These are phyloP conservation scores for Xanthoparmelia taractica DNA, from an alignment of 495 filamentous ascomycete species.

Conservation along the genomic window DNA sequence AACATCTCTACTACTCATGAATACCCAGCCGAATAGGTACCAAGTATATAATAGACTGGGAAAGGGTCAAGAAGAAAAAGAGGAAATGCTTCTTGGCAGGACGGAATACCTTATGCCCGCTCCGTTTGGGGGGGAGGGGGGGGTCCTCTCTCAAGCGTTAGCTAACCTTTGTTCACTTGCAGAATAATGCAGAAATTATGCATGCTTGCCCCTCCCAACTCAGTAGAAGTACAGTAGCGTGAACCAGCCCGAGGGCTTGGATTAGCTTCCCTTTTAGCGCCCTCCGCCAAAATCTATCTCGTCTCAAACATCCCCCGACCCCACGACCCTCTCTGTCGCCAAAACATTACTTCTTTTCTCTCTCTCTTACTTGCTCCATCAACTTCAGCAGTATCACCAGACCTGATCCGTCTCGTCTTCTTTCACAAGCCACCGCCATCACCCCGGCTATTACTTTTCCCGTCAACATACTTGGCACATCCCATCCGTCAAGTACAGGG, in stretches of 20 bases:
- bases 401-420: no score
- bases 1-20: no score
- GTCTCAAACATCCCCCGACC: background rate
- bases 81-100: no score
- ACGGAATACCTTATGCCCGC: no score
- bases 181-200: background rate
- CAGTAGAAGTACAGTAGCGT: no score
- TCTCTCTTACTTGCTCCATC: background rate
- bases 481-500: background rate
- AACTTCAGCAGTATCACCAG: background rate
- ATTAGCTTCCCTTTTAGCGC: background rate
- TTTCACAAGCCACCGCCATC: background rate
- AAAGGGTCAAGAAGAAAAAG: no score
- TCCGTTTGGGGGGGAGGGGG: no score
- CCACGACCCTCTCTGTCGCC: background rate
- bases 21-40: no score
- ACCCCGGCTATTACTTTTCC: background rate
- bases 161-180: background rate
- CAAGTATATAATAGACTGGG: no score
- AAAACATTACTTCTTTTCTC: background rate
- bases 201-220: background rate
- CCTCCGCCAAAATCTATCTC: background rate
- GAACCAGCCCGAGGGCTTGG: slow-evolving; percentile 3
- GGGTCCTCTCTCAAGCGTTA: background rate
- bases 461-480: background rate